These are phyloP conservation scores for Populus nigra DNA, from an alignment of 345 rosid genomes.

Conservation along the genomic window DNA sequence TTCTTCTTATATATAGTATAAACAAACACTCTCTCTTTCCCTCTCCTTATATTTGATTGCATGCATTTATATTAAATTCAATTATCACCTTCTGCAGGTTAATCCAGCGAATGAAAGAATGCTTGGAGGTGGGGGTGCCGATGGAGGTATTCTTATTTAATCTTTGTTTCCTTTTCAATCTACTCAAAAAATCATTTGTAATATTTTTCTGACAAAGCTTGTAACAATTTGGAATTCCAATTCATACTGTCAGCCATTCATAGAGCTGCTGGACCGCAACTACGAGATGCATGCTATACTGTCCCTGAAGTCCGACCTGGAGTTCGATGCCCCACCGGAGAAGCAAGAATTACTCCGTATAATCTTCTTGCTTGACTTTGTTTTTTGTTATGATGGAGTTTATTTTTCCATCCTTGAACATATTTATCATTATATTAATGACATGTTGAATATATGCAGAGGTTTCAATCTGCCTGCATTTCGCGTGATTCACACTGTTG, in stretches of 20 bases:
- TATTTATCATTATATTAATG: neutral
- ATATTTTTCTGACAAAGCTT: neutral
- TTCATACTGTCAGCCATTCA: conserved; percentile 53
- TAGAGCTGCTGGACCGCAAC: conserved; percentile 78
- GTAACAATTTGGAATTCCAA: neutral
- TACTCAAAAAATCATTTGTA: neutral
- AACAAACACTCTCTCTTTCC: neutral
- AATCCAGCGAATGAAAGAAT: conserved; percentile 81
- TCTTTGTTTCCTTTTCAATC: neutral
- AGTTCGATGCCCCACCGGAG: conserved; percentile 75
- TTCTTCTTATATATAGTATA: too few relatives aligned
- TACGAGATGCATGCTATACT: conserved; percentile 58
- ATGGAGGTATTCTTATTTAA: conserved; percentile 55
- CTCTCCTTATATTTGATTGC: neutral
- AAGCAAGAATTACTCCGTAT: conserved; percentile 84
- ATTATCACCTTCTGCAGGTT: conserved; percentile 37
- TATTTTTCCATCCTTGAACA: neutral
- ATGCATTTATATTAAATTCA: neutral
- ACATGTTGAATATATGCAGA: conserved; percentile 38
- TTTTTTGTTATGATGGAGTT: neutral
- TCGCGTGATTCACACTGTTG: conserved; percentile 78
- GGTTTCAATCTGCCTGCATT: conserved; percentile 75
- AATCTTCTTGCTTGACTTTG: conserved; percentile 4
- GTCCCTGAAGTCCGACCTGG: conserved; percentile 66
- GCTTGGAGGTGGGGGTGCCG: conserved; percentile 97